Evolutionary conservation across 2,329 filamentous ascomycete species (phyloP).

Genomic region (Tolypocladium ovalisporum): DNA sequence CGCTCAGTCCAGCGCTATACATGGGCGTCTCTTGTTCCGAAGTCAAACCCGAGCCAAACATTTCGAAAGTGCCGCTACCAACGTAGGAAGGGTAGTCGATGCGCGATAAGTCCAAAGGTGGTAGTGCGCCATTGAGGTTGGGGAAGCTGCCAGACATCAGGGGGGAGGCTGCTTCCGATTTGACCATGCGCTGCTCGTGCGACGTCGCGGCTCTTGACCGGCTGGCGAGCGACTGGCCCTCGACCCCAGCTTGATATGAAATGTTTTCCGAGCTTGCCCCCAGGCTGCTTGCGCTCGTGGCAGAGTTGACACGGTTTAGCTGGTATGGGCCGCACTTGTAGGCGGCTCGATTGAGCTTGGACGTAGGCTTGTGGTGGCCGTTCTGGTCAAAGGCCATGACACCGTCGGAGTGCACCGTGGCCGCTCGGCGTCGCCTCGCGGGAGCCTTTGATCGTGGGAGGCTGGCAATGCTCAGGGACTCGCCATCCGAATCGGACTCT

Average conservation of each 20-base stretch:
- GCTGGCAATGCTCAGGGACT: slow-evolving; percentile 17
- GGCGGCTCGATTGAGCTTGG: slow-evolving; percentile 48
- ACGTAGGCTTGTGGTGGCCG: slow-evolving; percentile 51
- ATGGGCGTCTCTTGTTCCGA: slow-evolving; percentile 45
- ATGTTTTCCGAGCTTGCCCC: slow-evolving; percentile 30
- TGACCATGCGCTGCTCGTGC: slow-evolving; percentile 40
- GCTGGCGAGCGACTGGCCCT: slow-evolving; percentile 18
- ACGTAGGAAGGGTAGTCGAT: slow-evolving; percentile 41
- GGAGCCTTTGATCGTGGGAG: slow-evolving; percentile 28
- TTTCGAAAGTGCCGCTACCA: slow-evolving; percentile 36
- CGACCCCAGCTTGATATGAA: slow-evolving; percentile 25
- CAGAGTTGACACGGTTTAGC: slow-evolving; percentile 46
- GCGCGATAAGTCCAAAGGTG: slow-evolving; percentile 46
- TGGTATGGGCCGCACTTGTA: slow-evolving; percentile 54
- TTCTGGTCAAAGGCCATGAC: slow-evolving; percentile 50
- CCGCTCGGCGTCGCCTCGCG: slow-evolving; percentile 43
- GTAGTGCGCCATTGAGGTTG: slow-evolving; percentile 40
- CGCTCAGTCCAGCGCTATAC: slow-evolving; percentile 50
- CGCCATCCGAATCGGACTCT: slow-evolving; percentile 49
- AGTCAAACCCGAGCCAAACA: slow-evolving; percentile 35
- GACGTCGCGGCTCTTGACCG: slow-evolving; percentile 25
- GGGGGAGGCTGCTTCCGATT: slow-evolving; percentile 52
- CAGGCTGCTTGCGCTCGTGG: slow-evolving; percentile 40
- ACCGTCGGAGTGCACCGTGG: slow-evolving; percentile 51
- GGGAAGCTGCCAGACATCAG: slow-evolving; percentile 40